Percentiles rank a stretch among this genome's conserved stretches.
Evolutionary conservation across 495 filamentous ascomycete genomes (phyloP).

Genomic region (Penicillium pulvis): DNA sequence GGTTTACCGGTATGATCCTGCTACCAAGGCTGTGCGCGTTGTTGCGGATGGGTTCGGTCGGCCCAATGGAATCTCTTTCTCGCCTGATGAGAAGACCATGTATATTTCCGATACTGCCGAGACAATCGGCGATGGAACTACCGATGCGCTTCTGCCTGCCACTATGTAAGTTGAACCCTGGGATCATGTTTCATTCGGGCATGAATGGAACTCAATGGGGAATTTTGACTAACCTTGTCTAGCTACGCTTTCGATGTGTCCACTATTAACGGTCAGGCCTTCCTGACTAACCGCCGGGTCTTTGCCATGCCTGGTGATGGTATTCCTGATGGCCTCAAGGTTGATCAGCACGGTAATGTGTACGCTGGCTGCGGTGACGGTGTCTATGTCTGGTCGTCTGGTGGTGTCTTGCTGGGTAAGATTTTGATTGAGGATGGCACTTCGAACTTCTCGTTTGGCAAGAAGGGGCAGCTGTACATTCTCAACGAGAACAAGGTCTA

Average conservation of each 20-base stretch:
- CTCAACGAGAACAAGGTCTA: conserved; percentile 47
- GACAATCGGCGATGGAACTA: conserved; percentile 26
- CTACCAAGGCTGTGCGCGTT: conserved; percentile 45
- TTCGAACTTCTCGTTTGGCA: conserved; percentile 50
- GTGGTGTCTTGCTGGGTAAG: conserved; percentile 56
- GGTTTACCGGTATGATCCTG: conserved; percentile 56
- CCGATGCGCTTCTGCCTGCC: conserved; percentile 20
- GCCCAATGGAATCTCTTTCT: conserved; percentile 52
- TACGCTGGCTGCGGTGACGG: conserved; percentile 64
- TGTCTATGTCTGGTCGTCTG: conserved; percentile 61
- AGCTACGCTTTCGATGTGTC: conserved; percentile 35
- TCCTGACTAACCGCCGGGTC: conserved; percentile 53
- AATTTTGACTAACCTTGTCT: neutral
- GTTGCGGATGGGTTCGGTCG: conserved; percentile 54
- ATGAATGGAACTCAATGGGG: neutral
- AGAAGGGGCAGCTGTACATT: conserved; percentile 43
- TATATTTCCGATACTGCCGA: conserved; percentile 54
- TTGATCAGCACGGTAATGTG: conserved; percentile 60
- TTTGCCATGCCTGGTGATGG: conserved; percentile 61
- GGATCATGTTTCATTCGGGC: neutral
- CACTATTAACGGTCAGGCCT: conserved; percentile 29
- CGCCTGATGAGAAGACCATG: conserved; percentile 46
- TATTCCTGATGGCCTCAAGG: conserved; percentile 63
- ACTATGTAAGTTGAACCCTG: conserved; percentile 26
- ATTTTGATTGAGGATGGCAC: conserved; percentile 46